Conservation (phyloP, 805 yeast genomes). For the Candida golubevii region DNA sequence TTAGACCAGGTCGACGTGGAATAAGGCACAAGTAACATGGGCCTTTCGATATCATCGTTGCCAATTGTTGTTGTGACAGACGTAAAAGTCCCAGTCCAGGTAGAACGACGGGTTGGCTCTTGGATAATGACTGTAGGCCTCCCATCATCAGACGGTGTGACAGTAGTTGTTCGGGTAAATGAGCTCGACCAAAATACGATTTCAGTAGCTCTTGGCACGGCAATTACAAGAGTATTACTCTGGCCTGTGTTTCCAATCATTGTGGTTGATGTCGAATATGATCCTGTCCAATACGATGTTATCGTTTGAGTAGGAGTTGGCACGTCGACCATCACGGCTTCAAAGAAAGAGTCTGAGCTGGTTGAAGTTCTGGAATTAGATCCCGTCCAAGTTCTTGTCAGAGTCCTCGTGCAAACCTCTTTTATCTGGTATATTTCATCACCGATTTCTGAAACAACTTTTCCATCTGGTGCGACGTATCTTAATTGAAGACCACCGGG, state of each 20-base stretch:
- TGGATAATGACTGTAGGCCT: slow-evolving; percentile 11
- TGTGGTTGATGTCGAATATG: slow-evolving; percentile 6
- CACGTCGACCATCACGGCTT: slow-evolving; percentile 13
- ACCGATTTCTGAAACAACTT: not conserved
- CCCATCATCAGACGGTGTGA: not conserved
- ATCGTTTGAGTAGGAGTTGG: slow-evolving; percentile 13
- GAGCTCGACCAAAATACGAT: not conserved
- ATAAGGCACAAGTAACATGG: slow-evolving; percentile 11
- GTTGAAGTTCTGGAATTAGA: slow-evolving; percentile 1
- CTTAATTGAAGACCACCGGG: slow-evolving; percentile 2
- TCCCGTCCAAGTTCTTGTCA: slow-evolving; percentile 6
- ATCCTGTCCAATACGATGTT: slow-evolving; percentile 16
- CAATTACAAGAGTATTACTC: slow-evolving; percentile 13
- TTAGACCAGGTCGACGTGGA: not conserved
- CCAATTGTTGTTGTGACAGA: slow-evolving; percentile 11
- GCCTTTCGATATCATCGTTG: slow-evolving; percentile 18
- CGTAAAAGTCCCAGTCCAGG: slow-evolving; percentile 8
- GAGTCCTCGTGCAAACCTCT: not conserved
- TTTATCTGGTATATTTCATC: not conserved
- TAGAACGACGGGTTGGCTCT: slow-evolving; percentile 7
- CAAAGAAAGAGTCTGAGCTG: slow-evolving; percentile 3
- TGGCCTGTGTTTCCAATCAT: slow-evolving; percentile 6
- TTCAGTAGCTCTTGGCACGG: slow-evolving; percentile 10
- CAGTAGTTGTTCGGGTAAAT: not conserved
- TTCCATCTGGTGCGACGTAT: slow-evolving; percentile 3